These are phyloP conservation scores for Bipolaris victoriae DNA, from an alignment of 2,329 filamentous ascomycete genomes.

Conservation along the genomic window DNA sequence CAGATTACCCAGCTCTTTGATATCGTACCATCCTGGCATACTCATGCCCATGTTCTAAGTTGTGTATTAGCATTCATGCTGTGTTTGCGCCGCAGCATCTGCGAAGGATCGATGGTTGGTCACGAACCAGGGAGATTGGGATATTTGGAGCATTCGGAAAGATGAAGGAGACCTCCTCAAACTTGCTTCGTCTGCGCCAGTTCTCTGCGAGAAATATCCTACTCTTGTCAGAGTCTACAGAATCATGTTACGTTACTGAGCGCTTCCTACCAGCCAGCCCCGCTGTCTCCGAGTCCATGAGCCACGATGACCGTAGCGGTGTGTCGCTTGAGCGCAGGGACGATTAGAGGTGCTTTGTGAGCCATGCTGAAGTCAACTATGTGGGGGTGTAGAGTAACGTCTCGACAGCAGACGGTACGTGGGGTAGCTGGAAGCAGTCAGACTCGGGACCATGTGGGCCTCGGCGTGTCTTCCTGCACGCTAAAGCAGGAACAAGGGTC, in stretches of 20 bases:
- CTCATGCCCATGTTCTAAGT: conserved; percentile 72
- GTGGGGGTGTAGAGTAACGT: conserved; percentile 2
- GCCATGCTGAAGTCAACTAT: conserved; percentile 30
- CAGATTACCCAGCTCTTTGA: conserved; percentile 59
- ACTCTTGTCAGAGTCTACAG: conserved; percentile 22
- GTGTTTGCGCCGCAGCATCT: not conserved
- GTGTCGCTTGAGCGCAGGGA: conserved; percentile 81
- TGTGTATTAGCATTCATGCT: conserved; percentile 6
- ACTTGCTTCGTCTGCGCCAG: conserved; percentile 78
- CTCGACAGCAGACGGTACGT: conserved; percentile 17
- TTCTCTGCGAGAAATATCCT: conserved; percentile 82
- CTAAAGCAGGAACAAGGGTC: conserved; percentile 35
- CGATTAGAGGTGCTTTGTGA: conserved; percentile 64
- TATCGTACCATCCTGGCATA: conserved; percentile 91
- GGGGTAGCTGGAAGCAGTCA: conserved; percentile 20
- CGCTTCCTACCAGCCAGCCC: conserved; percentile 70
- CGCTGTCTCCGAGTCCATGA: conserved; percentile 86
- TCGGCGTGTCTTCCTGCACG: conserved; percentile 24
- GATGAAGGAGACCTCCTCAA: conserved; percentile 91
- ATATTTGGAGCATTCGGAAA: conserved; percentile 89
- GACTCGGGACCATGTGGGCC: conserved; percentile 20
- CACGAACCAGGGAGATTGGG: conserved; percentile 78
- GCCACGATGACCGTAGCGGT: conserved; percentile 94
- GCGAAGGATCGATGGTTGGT: not conserved
- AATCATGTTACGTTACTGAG: not conserved